Conservation (phyloP, 2,329 filamentous ascomycete species). For the Diaporthe velutina region DNA sequence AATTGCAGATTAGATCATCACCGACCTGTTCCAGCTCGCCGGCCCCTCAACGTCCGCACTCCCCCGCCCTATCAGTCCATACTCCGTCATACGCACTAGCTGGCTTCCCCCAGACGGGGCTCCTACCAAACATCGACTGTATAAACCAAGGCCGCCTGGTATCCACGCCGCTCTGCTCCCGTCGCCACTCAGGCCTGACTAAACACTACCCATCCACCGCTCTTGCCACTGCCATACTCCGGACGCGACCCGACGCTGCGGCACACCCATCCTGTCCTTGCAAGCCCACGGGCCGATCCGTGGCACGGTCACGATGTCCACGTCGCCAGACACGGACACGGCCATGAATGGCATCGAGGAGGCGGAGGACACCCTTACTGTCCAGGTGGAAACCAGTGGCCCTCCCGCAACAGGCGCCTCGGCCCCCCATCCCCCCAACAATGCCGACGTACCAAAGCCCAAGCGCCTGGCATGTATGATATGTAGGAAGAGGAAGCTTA, state of each 20-base stretch:
- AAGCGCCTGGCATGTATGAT: constrained; percentile 96
- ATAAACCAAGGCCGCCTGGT: constrained; percentile 6
- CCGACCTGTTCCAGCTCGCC: constrained; percentile 12
- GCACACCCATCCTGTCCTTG: neutral
- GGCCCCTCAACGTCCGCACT: constrained; percentile 11
- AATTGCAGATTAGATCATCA: constrained; percentile 20
- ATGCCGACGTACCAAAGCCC: constrained; percentile 76
- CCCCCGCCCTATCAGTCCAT: constrained; percentile 4
- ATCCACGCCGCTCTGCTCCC: neutral
- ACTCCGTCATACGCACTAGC: neutral
- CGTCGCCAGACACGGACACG: constrained; percentile 55
- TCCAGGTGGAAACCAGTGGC: constrained; percentile 40
- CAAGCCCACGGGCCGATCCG: constrained; percentile 30
- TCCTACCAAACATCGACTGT: neutral
- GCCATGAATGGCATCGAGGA: constrained; percentile 42
- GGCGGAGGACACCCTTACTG: constrained; percentile 38
- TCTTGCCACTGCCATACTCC: neutral
- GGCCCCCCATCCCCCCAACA: constrained; percentile 55
- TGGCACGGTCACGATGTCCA: constrained; percentile 46
- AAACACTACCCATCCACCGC: neutral
- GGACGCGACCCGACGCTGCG: constrained; percentile 13
- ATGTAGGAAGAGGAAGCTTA: constrained; percentile 91
- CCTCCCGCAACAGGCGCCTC: constrained; percentile 51
- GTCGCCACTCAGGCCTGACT: constrained; percentile 5
- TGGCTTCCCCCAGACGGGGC: neutral